These are phyloP conservation scores for Fonsecaea erecta DNA, from an alignment of 2,329 filamentous ascomycete species.

Conservation along the genomic window DNA sequence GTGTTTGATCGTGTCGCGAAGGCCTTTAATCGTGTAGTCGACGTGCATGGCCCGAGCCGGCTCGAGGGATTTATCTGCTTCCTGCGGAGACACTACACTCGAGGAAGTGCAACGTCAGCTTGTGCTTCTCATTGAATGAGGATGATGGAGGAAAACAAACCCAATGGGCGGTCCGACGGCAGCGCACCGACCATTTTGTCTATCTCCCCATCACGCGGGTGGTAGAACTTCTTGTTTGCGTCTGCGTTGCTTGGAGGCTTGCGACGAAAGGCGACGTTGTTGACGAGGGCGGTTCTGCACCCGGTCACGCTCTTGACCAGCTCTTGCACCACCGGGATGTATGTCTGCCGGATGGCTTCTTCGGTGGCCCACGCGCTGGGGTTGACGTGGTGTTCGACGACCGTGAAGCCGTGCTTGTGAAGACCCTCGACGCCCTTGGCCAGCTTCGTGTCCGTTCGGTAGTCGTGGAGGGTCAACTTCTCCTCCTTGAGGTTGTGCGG, in stretches of 20 bases:
- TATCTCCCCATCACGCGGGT: conserved; percentile 2
- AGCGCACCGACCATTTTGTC: neutral
- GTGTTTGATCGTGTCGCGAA: conserved; percentile 7
- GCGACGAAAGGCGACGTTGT: conserved; percentile 8
- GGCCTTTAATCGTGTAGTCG: conserved; percentile 5
- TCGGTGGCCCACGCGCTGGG: conserved; percentile 1
- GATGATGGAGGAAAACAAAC: neutral
- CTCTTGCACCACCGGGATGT: neutral
- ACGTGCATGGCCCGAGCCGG: conserved; percentile 4
- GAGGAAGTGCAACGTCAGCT: neutral
- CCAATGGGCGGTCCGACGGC: neutral
- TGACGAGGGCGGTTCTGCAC: conserved; percentile 1
- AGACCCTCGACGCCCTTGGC: neutral
- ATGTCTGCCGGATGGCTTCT: neutral
- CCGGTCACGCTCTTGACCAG: conserved; percentile 1
- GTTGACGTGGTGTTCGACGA: conserved; percentile 3
- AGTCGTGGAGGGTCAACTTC: conserved; percentile 3
- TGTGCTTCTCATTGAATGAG: neutral
- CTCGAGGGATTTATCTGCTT: neutral
- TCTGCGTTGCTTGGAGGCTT: neutral
- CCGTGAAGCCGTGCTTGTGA: conserved; percentile 8
- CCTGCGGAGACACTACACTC: neutral
- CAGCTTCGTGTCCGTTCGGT: neutral
- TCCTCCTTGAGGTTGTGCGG: neutral
- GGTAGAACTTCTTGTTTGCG: neutral